Evolutionary conservation across 202 grass and related monocot species (phyloP).

Genomic region (Elaeis oleifera): DNA sequence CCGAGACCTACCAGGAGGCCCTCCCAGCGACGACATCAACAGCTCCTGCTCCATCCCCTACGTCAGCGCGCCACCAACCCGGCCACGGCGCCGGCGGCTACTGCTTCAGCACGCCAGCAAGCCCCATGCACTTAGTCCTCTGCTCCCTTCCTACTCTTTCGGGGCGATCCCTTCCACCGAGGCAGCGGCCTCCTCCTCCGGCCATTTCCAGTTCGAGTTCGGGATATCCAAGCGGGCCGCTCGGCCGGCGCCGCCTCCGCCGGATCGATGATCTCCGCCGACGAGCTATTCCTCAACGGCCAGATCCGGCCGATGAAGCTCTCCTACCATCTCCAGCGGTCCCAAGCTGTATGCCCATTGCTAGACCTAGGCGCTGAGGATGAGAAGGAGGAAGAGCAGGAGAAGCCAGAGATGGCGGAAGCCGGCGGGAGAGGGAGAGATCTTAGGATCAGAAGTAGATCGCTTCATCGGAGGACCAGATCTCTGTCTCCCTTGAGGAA

Average conservation of each 20-base stretch:
- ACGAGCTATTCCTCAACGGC: conserved; percentile 89
- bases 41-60: conserved; percentile 72
- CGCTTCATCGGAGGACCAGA: conserved; percentile 64
- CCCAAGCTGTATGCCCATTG: conserved; percentile 35
- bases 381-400: conserved; percentile 26
- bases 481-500: conserved; percentile 82
- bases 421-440: conserved; percentile 35
- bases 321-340: conserved; percentile 21
- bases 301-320: conserved; percentile 52
- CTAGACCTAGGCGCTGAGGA: conserved; percentile 49
- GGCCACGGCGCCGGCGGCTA: conserved; percentile 51
- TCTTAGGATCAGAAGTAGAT: conserved; percentile 50
- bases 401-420: not conserved
- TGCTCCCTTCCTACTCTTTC: conserved; percentile 26
- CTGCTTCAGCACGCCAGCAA: conserved; percentile 95
- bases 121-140: conserved; percentile 87
- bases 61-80: conserved; percentile 66
- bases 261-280: conserved; percentile 84
- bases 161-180: not conserved
- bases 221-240: conserved; percentile 9
- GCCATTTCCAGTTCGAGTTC: conserved; percentile 60
- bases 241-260: conserved; percentile 36
- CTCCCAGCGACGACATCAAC: conserved; percentile 36
- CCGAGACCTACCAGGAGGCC: not conserved
- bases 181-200: conserved; percentile 4